Evolutionary conservation across 345 rosid species (phyloP).

Genomic region (Lumnitzera racemosa): DNA sequence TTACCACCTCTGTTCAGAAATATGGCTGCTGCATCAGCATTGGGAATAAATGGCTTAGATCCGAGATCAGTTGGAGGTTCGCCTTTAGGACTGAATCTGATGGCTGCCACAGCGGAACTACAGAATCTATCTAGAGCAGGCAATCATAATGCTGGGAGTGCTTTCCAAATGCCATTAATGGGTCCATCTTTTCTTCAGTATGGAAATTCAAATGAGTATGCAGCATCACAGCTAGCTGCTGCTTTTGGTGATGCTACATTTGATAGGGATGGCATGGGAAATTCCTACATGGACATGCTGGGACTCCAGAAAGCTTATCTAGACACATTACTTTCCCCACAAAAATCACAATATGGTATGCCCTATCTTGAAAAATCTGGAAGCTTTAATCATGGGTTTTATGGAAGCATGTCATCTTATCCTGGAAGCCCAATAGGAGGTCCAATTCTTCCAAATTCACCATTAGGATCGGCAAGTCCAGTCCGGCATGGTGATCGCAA

Average conservation of each 20-base stretch:
- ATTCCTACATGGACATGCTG: conserved; percentile 45
- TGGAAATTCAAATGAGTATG: conserved; percentile 39
- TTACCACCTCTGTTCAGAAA: conserved; percentile 49
- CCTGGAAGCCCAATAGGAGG: conserved; percentile 36
- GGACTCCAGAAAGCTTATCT: conserved; percentile 52
- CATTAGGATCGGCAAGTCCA: conserved; percentile 42
- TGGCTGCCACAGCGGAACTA: conserved; percentile 40
- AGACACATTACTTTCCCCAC: conserved; percentile 34
- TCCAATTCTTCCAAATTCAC: conserved; percentile 39
- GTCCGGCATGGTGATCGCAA: conserved; percentile 40
- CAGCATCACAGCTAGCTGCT: conserved; percentile 45
- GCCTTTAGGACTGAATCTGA: conserved; percentile 31
- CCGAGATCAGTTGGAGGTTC: conserved; percentile 26
- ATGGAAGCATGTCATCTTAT: conserved; percentile 49
- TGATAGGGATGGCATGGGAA: conserved; percentile 31
- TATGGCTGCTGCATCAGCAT: conserved; percentile 41
- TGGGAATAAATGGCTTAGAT: conserved; percentile 43
- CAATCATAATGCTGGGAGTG: conserved; percentile 28
- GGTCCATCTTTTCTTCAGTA: conserved; percentile 43
- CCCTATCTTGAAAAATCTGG: conserved; percentile 41
- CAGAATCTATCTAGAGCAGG: conserved; percentile 33
- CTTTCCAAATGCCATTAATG: conserved; percentile 33
- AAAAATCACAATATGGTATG: conserved; percentile 40
- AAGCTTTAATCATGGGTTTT: conserved; percentile 30
- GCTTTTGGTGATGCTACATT: conserved; percentile 33